Conservation (phyloP, 1,284 basidiomycete species). For the Heimioporus retisporus region DNA sequence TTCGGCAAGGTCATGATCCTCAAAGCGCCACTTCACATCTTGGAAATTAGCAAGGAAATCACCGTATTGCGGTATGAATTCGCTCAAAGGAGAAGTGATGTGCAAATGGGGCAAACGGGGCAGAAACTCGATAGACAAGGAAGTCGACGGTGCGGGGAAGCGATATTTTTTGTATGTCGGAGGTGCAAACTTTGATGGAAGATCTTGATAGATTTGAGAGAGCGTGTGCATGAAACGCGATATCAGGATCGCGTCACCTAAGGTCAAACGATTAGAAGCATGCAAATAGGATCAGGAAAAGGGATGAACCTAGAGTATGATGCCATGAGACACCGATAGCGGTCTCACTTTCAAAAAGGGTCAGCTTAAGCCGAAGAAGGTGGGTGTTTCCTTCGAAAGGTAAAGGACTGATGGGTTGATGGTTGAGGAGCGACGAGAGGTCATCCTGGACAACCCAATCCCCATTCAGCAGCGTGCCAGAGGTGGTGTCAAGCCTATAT, state of each 20-base stretch:
- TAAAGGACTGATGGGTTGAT: conserved; percentile 18
- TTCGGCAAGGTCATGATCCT: conserved; percentile 17
- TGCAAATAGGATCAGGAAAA: background rate
- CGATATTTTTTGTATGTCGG: conserved; percentile 35
- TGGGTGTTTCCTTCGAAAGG: conserved; percentile 24
- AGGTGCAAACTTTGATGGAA: conserved; percentile 9
- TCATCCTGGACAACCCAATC: conserved; percentile 41
- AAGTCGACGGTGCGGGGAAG: conserved; percentile 22
- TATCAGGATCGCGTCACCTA: conserved; percentile 42
- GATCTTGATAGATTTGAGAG: conserved; percentile 37
- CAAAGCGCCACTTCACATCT: conserved; percentile 33
- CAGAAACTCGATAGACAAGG: conserved; percentile 16
- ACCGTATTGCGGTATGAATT: conserved; percentile 12
- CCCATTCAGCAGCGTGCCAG: conserved; percentile 25
- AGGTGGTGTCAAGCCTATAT: conserved; percentile 12
- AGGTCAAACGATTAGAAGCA: conserved; percentile 8
- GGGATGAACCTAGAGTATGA: conserved; percentile 33
- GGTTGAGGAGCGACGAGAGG: conserved; percentile 30
- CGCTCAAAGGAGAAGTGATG: conserved; percentile 18
- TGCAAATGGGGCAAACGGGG: conserved; percentile 36
- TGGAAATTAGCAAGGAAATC: background rate
- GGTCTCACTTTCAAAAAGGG: conserved; percentile 33
- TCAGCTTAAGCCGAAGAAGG: conserved; percentile 43
- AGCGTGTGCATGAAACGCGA: conserved; percentile 42
- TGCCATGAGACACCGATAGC: conserved; percentile 47